Conservation (phyloP, 164 flowering plant genomes). For the Stephania japonica region DNA sequence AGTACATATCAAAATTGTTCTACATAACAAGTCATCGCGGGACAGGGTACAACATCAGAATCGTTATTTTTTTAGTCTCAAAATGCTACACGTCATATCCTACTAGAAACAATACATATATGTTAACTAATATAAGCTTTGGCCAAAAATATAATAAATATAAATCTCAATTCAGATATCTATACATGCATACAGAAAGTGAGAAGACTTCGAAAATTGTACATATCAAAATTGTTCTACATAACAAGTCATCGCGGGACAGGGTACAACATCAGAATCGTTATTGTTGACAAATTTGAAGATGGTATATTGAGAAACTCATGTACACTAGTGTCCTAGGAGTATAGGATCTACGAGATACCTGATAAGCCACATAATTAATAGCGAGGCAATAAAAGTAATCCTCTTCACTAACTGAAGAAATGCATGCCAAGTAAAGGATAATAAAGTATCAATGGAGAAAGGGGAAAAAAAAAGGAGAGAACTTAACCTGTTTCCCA, state of each 20-base stretch:
- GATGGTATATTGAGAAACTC: too few relatives aligned
- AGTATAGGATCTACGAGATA: background rate
- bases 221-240: background rate
- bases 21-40: too few relatives aligned
- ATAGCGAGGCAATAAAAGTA: too few relatives aligned
- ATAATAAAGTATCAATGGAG: background rate
- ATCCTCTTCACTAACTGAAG: too few relatives aligned
- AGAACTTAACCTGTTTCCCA: slow-evolving; percentile 55
- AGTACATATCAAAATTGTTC: background rate
- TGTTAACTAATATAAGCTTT: background rate
- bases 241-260: too few relatives aligned
- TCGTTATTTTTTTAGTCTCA: too few relatives aligned
- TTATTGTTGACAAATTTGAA: too few relatives aligned
- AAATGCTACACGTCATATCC: background rate
- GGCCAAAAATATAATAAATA: background rate
- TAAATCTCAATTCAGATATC: too few relatives aligned
- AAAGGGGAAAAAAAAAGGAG: background rate
- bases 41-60: too few relatives aligned
- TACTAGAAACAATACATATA: background rate
- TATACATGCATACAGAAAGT: too few relatives aligned
- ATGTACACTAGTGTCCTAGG: background rate
- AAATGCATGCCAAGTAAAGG: background rate
- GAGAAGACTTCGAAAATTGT: background rate
- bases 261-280: too few relatives aligned
- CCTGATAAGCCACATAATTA: background rate